These are phyloP conservation scores for Venturia effusa DNA, from an alignment of 2,329 filamentous ascomycete species.

Conservation along the genomic window DNA sequence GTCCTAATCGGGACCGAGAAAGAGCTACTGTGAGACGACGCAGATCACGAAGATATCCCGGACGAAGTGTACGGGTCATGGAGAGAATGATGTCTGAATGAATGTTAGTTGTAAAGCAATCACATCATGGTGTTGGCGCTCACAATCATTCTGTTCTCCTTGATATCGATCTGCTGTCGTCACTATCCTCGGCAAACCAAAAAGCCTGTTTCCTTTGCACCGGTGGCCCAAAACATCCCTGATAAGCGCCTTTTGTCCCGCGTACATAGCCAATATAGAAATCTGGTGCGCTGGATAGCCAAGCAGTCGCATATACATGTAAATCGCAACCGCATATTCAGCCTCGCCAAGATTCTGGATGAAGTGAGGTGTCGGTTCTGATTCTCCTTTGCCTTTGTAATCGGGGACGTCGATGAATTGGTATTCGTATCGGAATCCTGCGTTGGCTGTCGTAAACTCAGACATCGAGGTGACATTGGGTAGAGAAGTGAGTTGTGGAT, in stretches of 20 bases:
- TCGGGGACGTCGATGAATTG: slow-evolving; percentile 94
- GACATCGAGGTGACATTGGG: slow-evolving; percentile 56
- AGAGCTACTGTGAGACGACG: slow-evolving; percentile 89
- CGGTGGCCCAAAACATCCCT: slow-evolving; percentile 75
- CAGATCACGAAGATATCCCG: slow-evolving; percentile 88
- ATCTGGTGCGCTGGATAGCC: slow-evolving; percentile 81
- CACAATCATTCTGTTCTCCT: slow-evolving; percentile 98
- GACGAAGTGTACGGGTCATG: slow-evolving; percentile 74
- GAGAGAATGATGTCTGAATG: slow-evolving; percentile 77
- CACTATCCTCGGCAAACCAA: slow-evolving; percentile 80
- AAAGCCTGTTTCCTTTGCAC: slow-evolving; percentile 72
- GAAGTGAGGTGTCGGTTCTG: slow-evolving; percentile 85
- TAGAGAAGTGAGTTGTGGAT: slow-evolving; percentile 68
- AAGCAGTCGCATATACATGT: slow-evolving; percentile 92
- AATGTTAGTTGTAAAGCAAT: background rate
- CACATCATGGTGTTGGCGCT: slow-evolving; percentile 29
- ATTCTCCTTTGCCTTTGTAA: slow-evolving; percentile 83
- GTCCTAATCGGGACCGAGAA: slow-evolving; percentile 78
- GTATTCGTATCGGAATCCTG: slow-evolving; percentile 87
- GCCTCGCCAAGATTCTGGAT: slow-evolving; percentile 95
- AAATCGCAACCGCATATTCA: slow-evolving; percentile 91
- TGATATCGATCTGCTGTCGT: slow-evolving; percentile 98
- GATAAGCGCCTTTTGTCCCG: slow-evolving; percentile 80
- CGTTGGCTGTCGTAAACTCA: slow-evolving; percentile 74
- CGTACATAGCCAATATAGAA: slow-evolving; percentile 85